Conservation (phyloP, 805 yeast species). For the Ogataea thermomethanolica region DNA sequence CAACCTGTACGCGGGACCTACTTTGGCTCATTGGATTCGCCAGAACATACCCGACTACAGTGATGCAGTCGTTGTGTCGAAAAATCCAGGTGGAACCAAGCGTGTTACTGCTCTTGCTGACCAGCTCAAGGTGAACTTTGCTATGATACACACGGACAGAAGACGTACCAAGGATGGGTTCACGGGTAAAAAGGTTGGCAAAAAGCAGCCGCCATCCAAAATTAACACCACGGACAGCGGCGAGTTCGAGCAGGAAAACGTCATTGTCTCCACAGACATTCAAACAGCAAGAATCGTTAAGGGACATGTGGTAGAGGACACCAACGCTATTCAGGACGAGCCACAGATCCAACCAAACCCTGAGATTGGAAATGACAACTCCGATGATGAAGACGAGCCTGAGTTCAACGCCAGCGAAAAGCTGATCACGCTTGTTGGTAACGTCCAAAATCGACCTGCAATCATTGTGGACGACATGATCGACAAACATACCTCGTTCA, state of each 20-base stretch:
- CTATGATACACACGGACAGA: constrained; percentile 98
- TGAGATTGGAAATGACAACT: constrained; percentile 68
- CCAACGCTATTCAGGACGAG: constrained; percentile 15
- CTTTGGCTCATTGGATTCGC: constrained; percentile 92
- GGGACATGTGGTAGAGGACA: constrained; percentile 96
- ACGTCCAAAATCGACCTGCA: constrained; percentile 87
- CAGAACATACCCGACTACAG: constrained; percentile 83
- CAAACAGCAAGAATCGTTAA: constrained; percentile 95
- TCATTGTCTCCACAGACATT: constrained; percentile 70
- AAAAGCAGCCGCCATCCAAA: constrained; percentile 31
- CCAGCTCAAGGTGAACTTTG: constrained; percentile 89
- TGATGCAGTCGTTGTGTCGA: constrained; percentile 94
- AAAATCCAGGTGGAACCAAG: constrained; percentile 98
- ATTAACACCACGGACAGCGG: constrained; percentile 39
- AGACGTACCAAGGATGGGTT: constrained; percentile 76
- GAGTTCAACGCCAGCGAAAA: constrained; percentile 64
- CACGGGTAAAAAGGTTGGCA: constrained; percentile 44
- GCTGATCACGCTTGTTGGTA: constrained; percentile 93
- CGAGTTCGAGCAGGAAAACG: constrained; percentile 59
- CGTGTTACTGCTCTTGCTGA: constrained; percentile 98
- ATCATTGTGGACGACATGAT: constrained; percentile 95
- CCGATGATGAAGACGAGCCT: constrained; percentile 87
- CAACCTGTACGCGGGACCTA: constrained; percentile 93
- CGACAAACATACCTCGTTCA: constrained; percentile 89
- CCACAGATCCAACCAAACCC: constrained; percentile 25